A percentile compares a stretch with the other conserved stretches of the same genome.
Evolutionary conservation across 2,329 filamentous ascomycete genomes (phyloP).

Genomic region (Chaetomium strumarium): DNA sequence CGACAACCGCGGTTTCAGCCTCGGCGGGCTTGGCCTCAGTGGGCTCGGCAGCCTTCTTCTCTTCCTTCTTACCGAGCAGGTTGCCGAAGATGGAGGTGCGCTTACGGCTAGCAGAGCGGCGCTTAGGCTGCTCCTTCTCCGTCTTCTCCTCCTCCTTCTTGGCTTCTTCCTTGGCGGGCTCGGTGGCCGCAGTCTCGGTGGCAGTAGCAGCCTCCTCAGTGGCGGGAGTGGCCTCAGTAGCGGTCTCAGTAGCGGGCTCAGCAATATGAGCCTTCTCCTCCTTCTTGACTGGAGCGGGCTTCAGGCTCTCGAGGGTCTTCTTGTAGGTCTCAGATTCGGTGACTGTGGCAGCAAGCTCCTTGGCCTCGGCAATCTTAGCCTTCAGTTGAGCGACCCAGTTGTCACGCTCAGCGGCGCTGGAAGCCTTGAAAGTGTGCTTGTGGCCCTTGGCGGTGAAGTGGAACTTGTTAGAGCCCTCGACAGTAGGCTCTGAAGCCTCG

Average conservation of each 20-base stretch:
- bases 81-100: constrained; percentile 57
- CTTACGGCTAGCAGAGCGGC: constrained; percentile 60
- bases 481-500: constrained; percentile 63
- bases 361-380: constrained; percentile 76
- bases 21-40: constrained; percentile 31
- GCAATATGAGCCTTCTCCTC: constrained; percentile 40
- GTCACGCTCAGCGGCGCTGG: constrained; percentile 69
- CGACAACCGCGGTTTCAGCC: constrained; percentile 33
- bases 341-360: constrained; percentile 68
- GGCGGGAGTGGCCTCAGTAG: constrained; percentile 33
- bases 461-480: constrained; percentile 76
- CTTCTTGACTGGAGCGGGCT: constrained; percentile 41
- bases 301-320: constrained; percentile 67
- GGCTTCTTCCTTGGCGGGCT: constrained; percentile 38
- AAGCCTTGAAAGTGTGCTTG: constrained; percentile 91
- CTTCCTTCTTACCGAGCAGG: constrained; percentile 48
- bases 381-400: constrained; percentile 86
- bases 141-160: constrained; percentile 41
- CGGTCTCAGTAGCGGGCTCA: constrained; percentile 29
- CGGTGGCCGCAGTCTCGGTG: constrained; percentile 31
- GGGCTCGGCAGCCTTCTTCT: constrained; percentile 31
- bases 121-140: constrained; percentile 55
- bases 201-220: constrained; percentile 26
- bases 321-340: constrained; percentile 83
- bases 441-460: constrained; percentile 76